Evolutionary conservation across 2,329 filamentous ascomycete species (phyloP).

Genomic region (Fusarium subtropicale): DNA sequence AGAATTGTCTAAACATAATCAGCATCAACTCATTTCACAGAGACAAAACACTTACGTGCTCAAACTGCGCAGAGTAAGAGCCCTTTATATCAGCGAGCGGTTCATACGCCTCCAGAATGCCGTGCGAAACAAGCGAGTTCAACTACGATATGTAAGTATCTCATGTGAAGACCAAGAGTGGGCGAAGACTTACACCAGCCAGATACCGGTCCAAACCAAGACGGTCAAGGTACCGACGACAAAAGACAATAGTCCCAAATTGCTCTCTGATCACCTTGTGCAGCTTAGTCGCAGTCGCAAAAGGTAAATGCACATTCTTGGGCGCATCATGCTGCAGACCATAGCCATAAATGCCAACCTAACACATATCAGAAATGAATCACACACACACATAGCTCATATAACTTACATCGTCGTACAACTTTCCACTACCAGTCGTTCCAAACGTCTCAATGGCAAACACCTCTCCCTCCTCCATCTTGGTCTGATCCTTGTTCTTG

Average conservation of each 20-base stretch:
- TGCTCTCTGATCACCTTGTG: slow-evolving; percentile 70
- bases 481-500: slow-evolving; percentile 82
- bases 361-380: background rate
- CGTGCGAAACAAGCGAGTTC: slow-evolving; percentile 67
- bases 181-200: slow-evolving; percentile 59
- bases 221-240: slow-evolving; percentile 71
- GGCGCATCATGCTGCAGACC: slow-evolving; percentile 56
- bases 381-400: accelerated
- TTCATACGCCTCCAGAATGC: slow-evolving; percentile 67
- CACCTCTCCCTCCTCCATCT: slow-evolving; percentile 95
- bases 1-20: slow-evolving; percentile 57
- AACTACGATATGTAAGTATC: slow-evolving; percentile 55
- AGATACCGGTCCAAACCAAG: slow-evolving; percentile 70
- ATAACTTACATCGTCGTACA: slow-evolving; percentile 76
- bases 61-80: slow-evolving; percentile 73
- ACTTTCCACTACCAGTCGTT: slow-evolving; percentile 84
- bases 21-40: background rate
- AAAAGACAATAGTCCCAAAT: slow-evolving; percentile 72
- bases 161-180: accelerated
- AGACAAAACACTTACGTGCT: slow-evolving; percentile 57
- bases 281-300: slow-evolving; percentile 66
- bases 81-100: slow-evolving; percentile 69
- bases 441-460: slow-evolving; percentile 96
- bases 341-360: slow-evolving; percentile 66
- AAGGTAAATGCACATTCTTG: slow-evolving; percentile 52